Evolutionary conservation across 305 asterid genomes (phyloP).

Genomic region (Solanum chacoense): DNA sequence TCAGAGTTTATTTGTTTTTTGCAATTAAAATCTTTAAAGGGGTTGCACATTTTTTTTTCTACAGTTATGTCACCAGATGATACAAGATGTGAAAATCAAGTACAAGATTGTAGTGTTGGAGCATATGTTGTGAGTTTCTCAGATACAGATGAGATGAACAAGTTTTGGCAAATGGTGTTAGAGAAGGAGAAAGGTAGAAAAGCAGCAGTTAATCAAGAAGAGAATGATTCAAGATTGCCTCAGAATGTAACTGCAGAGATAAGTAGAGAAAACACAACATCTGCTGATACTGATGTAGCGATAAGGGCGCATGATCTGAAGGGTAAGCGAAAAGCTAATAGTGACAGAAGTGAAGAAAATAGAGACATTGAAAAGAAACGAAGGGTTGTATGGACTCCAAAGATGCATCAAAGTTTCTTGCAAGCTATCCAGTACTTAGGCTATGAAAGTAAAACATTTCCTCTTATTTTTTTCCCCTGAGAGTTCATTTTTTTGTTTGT

Average conservation of each 20-base stretch:
- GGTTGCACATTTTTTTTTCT: neutral
- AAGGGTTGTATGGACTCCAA: slow-evolving; percentile 56
- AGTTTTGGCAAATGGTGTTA: slow-evolving; percentile 33
- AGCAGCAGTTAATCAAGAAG: slow-evolving; percentile 9
- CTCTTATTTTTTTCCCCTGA: neutral
- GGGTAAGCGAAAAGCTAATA: neutral
- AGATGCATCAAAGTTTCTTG: slow-evolving; percentile 54
- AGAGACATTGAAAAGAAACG: slow-evolving; percentile 28
- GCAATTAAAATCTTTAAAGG: neutral
- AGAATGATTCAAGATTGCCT: neutral
- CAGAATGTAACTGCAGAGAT: slow-evolving; percentile 1
- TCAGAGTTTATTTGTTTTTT: neutral
- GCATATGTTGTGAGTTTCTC: slow-evolving; percentile 25
- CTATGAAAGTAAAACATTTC: slow-evolving; percentile 33
- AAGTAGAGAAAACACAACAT: slow-evolving; percentile 9
- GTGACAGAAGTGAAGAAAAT: slow-evolving; percentile 13
- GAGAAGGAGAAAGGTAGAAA: slow-evolving; percentile 18
- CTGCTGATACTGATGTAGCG: slow-evolving; percentile 3
- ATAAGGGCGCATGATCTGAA: neutral
- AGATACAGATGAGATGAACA: slow-evolving; percentile 14
- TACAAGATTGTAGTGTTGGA: slow-evolving; percentile 19
- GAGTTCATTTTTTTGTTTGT: neutral
- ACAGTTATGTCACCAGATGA: slow-evolving; percentile 43
- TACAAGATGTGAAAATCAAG: slow-evolving; percentile 17
- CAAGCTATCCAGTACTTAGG: slow-evolving; percentile 50